Conservation (phyloP, 306 rosid species). For the Sicyos baderoa region DNA sequence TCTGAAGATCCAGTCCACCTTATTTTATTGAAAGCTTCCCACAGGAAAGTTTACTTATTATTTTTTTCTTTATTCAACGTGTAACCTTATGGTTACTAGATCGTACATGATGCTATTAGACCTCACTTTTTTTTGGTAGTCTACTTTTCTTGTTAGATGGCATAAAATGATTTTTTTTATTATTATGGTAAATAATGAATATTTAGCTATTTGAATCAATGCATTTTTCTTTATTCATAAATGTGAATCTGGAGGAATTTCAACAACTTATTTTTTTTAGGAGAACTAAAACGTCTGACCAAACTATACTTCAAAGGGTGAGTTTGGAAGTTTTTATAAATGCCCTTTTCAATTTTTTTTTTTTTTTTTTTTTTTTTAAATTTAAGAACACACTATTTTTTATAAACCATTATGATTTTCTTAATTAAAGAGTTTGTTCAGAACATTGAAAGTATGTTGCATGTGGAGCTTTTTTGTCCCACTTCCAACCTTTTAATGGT, state of each 20-base stretch:
- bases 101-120: too few relatives aligned
- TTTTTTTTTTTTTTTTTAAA: neutral
- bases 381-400: neutral
- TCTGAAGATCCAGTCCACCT: slow-evolving; percentile 53
- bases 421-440: neutral
- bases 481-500: neutral
- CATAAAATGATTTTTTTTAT: neutral
- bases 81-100: too few relatives aligned
- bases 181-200: neutral
- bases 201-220: neutral
- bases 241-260: neutral
- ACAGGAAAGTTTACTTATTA: slow-evolving; percentile 45
- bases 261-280: neutral
- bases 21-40: slow-evolving; percentile 37
- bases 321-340: neutral
- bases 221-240: neutral
- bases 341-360: too few relatives aligned
- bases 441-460: neutral
- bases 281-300: neutral
- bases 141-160: slow-evolving; percentile 5
- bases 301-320: neutral
- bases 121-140: neutral
- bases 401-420: neutral
- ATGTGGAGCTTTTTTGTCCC: neutral
- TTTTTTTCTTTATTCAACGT: too few relatives aligned